A percentile compares a stretch with the other conserved stretches of the same genome.
phyloP scores from a whole-genome alignment of 768 basidiomycete genomes.

The Termitomyces sp. region DNA sequence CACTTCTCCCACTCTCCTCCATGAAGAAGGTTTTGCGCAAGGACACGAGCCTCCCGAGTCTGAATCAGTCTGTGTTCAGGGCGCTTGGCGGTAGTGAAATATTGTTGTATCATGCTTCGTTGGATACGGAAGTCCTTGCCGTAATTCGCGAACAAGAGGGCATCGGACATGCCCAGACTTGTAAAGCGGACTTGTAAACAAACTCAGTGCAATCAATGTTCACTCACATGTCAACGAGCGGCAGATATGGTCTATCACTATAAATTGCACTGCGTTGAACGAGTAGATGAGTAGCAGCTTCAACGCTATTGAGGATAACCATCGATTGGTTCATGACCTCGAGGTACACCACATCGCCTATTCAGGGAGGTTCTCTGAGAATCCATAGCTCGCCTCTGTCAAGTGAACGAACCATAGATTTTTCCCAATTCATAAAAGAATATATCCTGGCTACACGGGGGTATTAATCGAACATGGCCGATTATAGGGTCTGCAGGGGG shows the following conservation, averaged over 20 bases:
- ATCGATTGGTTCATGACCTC: constrained; percentile 19
- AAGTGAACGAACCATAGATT: too few relatives aligned
- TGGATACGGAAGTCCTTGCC: constrained; percentile 18
- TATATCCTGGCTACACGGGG: background rate
- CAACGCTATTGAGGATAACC: constrained; percentile 17
- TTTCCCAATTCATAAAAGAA: too few relatives aligned
- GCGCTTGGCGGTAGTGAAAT: constrained; percentile 17
- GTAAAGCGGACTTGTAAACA: background rate
- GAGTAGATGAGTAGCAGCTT: constrained; percentile 19
- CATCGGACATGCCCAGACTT: constrained; percentile 12
- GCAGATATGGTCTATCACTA: constrained; percentile 17
- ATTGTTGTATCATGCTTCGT: constrained; percentile 16
- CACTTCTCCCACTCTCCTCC: constrained; percentile 12
- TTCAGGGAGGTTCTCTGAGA: background rate
- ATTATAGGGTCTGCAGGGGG: background rate
- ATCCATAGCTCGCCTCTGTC: too few relatives aligned
- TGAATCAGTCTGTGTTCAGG: constrained; percentile 19
- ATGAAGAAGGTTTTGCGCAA: constrained; percentile 20
- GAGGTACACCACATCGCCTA: background rate
- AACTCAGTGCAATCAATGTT: background rate
- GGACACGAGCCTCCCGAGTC: constrained; percentile 13
- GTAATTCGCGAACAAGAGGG: constrained; percentile 15
- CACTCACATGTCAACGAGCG: constrained; percentile 13
- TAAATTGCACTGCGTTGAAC: constrained; percentile 18
- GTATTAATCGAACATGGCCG: background rate